Evolutionary conservation across 768 basidiomycete species (phyloP), one percentile per base, ranked within the genome.

Genomic region (Panellus pusillus): DNA sequence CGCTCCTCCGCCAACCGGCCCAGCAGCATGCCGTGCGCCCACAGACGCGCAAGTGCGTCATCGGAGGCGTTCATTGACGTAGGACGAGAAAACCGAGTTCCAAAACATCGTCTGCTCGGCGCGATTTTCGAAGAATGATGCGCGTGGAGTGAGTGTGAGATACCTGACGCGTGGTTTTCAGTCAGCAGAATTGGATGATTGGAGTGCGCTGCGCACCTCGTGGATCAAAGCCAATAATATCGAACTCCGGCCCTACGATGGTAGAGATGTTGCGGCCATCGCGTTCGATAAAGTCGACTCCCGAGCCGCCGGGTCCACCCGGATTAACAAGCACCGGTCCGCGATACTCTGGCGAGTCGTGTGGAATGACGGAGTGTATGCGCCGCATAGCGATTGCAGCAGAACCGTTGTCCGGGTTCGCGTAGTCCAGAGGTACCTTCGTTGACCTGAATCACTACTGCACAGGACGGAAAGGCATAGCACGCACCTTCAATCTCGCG

Each of bases 371-470:
- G 0, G 64, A 60, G 6, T 50, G 60, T 14, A 46, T 18, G 8
- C 58, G 55, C 9, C 51, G 20, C 36, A 63, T 45, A 18, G 64
- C 64, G 37, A 65, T 55, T 7, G 57, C 52, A 2, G 60, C 62
- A 11, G 44, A 52, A 7, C 20, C 44, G 1, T n/a, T 57, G 4
- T 57, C 35, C 2, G 64, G 55, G 20, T 60, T 44, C 2, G 48
- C 9, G 40, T 65, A 63, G 35, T 65, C 55, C 50, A 56, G 31
- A 14, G 63, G 58, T 18, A 52, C 59, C 63, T 58, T 35, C 32
- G 3, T 8, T 14, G 32, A 39, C 19, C 19, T 5, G 41, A 20
- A 14, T 37, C 36, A 32, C 18, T 37, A 29, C 12, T 5, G 9
- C 5, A 14, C 6, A 8, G 46, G n/a, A 24, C 1, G 28, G 7